Evolutionary conservation across 148 eudicot species (phyloP).

Genomic region (Salicornia ramosissima): DNA sequence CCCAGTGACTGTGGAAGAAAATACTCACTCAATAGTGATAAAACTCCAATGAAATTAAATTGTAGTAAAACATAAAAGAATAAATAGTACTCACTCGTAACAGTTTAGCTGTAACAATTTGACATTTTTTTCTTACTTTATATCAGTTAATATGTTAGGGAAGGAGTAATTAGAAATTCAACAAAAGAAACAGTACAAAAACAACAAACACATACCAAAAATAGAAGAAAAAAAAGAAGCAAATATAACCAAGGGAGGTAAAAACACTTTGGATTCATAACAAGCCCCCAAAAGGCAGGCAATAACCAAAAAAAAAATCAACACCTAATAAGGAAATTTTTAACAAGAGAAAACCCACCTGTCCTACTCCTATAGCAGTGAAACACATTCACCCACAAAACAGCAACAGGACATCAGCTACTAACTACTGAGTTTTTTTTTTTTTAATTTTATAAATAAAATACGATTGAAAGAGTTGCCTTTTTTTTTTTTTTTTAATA

Average conservation of each 20-base stretch:
- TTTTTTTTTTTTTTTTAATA: neutral
- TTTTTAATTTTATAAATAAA: too few relatives aligned
- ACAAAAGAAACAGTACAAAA: too few relatives aligned
- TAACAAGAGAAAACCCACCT: slow-evolving; percentile 17
- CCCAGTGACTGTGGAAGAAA: slow-evolving; percentile 26
- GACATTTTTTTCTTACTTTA: too few relatives aligned
- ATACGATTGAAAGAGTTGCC: too few relatives aligned
- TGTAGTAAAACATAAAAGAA: neutral
- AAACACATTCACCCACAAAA: slow-evolving; percentile 14
- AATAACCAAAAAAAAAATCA: slow-evolving; percentile 9
- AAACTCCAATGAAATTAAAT: neutral
- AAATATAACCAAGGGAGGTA: neutral
- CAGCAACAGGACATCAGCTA: neutral
- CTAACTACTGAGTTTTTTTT: neutral
- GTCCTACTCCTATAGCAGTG: slow-evolving; percentile 17
- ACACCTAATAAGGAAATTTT: slow-evolving; percentile 23
- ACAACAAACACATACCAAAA: slow-evolving; percentile 1
- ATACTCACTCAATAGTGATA: slow-evolving; percentile 8
- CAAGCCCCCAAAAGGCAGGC: slow-evolving; percentile 12
- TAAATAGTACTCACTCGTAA: neutral
- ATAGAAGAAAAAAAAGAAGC: neutral
- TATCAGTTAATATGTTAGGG: too few relatives aligned
- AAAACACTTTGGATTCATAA: neutral
- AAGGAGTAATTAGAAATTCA: too few relatives aligned
- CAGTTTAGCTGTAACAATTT: too few relatives aligned